phyloP scores from a whole-genome alignment of 1,284 basidiomycete genomes.

The Leccinum subrobustum region DNA sequence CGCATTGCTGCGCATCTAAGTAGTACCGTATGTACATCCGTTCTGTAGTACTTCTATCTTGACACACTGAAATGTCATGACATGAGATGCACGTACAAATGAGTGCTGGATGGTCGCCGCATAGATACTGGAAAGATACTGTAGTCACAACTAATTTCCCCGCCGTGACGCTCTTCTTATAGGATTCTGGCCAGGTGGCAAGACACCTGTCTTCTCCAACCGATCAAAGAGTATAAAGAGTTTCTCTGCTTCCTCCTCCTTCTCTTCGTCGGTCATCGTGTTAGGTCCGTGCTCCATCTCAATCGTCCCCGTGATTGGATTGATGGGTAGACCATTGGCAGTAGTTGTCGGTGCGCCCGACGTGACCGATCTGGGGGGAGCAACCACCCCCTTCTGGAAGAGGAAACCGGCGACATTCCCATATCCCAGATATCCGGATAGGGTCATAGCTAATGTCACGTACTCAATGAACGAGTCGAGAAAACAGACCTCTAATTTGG shows the following conservation, averaged over 20 bases:
- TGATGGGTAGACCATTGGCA: constrained; percentile 51
- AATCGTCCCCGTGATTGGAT: constrained; percentile 78
- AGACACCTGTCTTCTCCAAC: constrained; percentile 70
- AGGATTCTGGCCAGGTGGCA: constrained; percentile 66
- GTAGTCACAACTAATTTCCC: constrained; percentile 35
- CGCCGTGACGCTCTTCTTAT: constrained; percentile 65
- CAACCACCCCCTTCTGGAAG: constrained; percentile 83
- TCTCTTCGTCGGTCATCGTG: constrained; percentile 90
- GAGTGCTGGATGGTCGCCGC: background rate
- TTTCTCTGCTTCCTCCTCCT: constrained; percentile 86
- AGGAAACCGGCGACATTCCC: constrained; percentile 92
- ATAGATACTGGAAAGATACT: background rate
- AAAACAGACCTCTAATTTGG: background rate
- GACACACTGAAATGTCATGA: background rate
- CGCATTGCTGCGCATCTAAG: background rate
- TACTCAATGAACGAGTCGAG: background rate
- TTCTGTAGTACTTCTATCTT: background rate
- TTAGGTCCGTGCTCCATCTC: constrained; percentile 38
- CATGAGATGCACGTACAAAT: background rate
- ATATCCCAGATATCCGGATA: constrained; percentile 81
- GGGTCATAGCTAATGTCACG: constrained; percentile 50
- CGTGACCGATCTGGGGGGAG: constrained; percentile 35
- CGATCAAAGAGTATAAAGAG: constrained; percentile 88
- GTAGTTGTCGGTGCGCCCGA: constrained; percentile 36
- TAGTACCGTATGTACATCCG: background rate